Percentiles rank a stretch among this genome's conserved stretches.
Evolutionary conservation across 83 land plant genomes (phyloP).

Genomic region (Picea mariana): DNA sequence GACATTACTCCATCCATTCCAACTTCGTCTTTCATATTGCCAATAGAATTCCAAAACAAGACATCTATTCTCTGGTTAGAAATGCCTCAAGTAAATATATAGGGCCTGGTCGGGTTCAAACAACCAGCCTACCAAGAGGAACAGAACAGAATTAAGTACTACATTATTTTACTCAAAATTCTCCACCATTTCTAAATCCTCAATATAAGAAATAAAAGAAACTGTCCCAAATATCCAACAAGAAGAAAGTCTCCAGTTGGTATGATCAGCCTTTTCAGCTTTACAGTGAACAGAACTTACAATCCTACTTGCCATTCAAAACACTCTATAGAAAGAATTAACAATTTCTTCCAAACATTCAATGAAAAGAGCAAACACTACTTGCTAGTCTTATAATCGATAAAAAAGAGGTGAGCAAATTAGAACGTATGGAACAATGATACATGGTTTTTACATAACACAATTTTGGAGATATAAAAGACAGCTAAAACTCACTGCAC

Average conservation of each 20-base stretch:
- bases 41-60: constrained; percentile 1
- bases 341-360: background rate
- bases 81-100: background rate
- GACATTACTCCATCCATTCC: constrained; percentile 4
- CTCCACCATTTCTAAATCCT: background rate
- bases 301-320: background rate
- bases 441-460: no score
- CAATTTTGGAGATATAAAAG: no score
- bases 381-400: background rate
- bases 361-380: background rate
- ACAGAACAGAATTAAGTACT: background rate
- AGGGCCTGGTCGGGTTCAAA: background rate
- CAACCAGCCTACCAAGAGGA: background rate
- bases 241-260: background rate
- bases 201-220: background rate
- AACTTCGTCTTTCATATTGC: constrained; percentile 10
- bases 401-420: background rate
- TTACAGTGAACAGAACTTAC: background rate
- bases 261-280: background rate
- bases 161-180: background rate
- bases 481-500: no score
- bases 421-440: no score
- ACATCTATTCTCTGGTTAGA: constrained; percentile 2
- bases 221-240: background rate
- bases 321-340: background rate